Evolutionary conservation across 1,139 yeast genomes (phyloP).

Genomic region (Scheffersomyces insectosa): DNA sequence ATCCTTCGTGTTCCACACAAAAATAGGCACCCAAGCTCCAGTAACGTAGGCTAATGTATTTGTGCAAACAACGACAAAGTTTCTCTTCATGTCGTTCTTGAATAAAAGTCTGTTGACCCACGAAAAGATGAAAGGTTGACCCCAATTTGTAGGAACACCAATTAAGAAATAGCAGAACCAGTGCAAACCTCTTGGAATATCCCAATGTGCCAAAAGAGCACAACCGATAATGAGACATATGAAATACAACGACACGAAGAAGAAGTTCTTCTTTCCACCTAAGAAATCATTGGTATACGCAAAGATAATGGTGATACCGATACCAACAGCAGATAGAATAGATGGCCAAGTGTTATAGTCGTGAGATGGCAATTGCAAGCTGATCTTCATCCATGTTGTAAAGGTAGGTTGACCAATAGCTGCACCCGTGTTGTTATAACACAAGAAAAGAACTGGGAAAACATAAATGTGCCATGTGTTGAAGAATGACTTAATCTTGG

Average conservation of each 20-base stretch:
- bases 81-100: slow-evolving; percentile 24
- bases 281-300: slow-evolving; percentile 46
- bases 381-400: slow-evolving; percentile 53
- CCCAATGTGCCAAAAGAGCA: slow-evolving; percentile 44
- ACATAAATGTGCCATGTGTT: slow-evolving; percentile 51
- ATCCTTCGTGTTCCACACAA: slow-evolving; percentile 33
- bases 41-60: slow-evolving; percentile 26
- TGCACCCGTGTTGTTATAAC: slow-evolving; percentile 49
- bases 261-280: slow-evolving; percentile 42
- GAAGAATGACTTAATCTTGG: slow-evolving; percentile 41
- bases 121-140: slow-evolving; percentile 25
- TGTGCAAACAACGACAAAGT: slow-evolving; percentile 23
- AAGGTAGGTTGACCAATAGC: slow-evolving; percentile 50
- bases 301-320: slow-evolving; percentile 37
- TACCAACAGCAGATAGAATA: slow-evolving; percentile 44
- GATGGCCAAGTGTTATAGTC: slow-evolving; percentile 53
- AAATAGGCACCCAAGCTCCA: slow-evolving; percentile 25
- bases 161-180: slow-evolving; percentile 50
- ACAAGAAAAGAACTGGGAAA: slow-evolving; percentile 49
- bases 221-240: slow-evolving; percentile 41
- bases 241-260: slow-evolving; percentile 38
- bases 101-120: slow-evolving; percentile 24
- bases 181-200: slow-evolving; percentile 47
- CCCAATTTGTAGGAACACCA: slow-evolving; percentile 45
- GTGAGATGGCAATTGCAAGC: slow-evolving; percentile 36